Evolutionary conservation across 768 basidiomycete genomes (phyloP), one percentile per base, ranked within the genome.

Genomic region (Phaffia tasmanica): DNA sequence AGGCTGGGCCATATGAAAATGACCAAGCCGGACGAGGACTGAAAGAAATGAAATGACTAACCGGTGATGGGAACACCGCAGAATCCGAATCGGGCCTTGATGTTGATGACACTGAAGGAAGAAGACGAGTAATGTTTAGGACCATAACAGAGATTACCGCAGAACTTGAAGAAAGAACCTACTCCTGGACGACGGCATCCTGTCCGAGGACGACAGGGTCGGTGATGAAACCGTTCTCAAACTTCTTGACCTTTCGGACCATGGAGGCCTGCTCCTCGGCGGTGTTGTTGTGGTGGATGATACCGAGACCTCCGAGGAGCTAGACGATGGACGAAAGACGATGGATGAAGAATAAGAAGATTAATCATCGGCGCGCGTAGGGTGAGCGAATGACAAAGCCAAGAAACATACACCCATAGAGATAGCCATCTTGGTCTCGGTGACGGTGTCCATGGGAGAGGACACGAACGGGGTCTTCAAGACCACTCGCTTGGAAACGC

Each of bases 391-490:
- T 8, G 30, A 60, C 42, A 47, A 11, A 18, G n/a, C 19, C 0
- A 27, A 27, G 27, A 27, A 53, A 65, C 64, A 11, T 23, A 67
- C 58, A 53, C 62, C 77, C 57, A 77, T 72, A 21, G 76, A 71
- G 70, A 77, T 77, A 57, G 77, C 77, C 77, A 77, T 77, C 30
- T 71, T 73, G 67, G 82, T 84, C 78, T 97, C 95, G 0, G 95
- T 98, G 72, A 98, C 95, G 55, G 95, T 99, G 79, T 99, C 95
- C 95, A 99, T 99, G 19, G 95, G 94, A 61, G 89, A 93, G 76
- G 90, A 94, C 80, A 97, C 81, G 79, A 99, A 94, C 0, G 94
- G 95, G 0, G 92, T 93, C 79, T 91, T 97, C 72, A 99, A 81
- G 27, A 74, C 72, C 72, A 97, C 88, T 72, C 95, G 95, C 64